Evolutionary conservation across 139 green algal species (phyloP).

Genomic region (Coelastrella sp.): DNA sequence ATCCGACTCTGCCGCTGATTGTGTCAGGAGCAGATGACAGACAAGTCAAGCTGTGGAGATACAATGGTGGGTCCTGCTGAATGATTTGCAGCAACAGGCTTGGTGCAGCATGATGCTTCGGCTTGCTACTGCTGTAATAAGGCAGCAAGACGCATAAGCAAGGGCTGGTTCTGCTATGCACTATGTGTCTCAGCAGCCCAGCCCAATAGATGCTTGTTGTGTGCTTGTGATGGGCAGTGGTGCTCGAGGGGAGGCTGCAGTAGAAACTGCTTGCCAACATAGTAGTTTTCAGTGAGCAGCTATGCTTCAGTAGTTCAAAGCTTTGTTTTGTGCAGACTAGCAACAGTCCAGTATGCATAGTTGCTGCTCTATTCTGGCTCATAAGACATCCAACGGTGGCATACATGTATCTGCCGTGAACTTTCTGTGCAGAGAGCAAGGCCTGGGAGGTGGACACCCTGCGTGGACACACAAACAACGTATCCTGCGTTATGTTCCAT

Average conservation of each 20-base stretch:
- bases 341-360: not conserved
- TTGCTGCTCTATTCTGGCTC: not conserved
- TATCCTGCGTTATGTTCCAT: slow-evolving; percentile 99
- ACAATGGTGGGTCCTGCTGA: slow-evolving; percentile 84
- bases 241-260: no score
- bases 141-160: no score
- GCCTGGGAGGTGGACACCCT: slow-evolving; percentile 99
- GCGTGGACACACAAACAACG: slow-evolving; percentile 99
- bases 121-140: no score
- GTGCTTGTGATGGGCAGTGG: not conserved
- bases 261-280: no score
- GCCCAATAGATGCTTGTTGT: not conserved
- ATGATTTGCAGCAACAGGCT: not conserved
- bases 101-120: not conserved
- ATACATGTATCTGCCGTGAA: not conserved
- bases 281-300: no score
- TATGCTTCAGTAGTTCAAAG: not conserved
- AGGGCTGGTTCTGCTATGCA: not conserved
- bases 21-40: slow-evolving; percentile 99
- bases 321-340: not conserved
- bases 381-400: not conserved
- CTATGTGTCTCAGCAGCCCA: not conserved
- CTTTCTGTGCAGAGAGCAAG: slow-evolving; percentile 90
- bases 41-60: slow-evolving; percentile 99
- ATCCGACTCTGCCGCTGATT: slow-evolving; percentile 98